Base-by-base conservation (phyloP, 1,284 basidiomycete species). In the Schizophyllum commune region DNA sequence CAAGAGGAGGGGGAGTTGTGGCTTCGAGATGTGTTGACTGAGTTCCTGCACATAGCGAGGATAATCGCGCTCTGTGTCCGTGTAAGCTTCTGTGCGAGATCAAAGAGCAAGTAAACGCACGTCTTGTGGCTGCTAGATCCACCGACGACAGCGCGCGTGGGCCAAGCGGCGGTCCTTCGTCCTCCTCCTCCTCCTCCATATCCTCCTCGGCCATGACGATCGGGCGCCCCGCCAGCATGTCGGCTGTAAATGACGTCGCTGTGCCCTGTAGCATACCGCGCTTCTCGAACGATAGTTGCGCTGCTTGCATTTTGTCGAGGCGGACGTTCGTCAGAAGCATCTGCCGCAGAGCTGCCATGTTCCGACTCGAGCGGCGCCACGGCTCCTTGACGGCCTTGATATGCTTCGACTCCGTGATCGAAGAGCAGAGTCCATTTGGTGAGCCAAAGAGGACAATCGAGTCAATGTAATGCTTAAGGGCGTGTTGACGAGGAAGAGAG, bases 401-500 rank as follows among this genome's bases (percentile, higher is more conserved):
- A 34, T 64, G 60, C 55, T 62, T 62, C 2, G 61, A 64, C 52
- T 64, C 61, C 7, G 63, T 62, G 56, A 64, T 64, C 2, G 61
- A 64, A 1, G 61, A 62, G 27, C 62, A 63, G 6, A 63, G 52
- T 1, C 63, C 65, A 55, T 66, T 69, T 9, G 60, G 64, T 7
- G 58, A 58, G 52, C 66, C 65, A 57, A 64, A 67, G 1, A 60
- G 34, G 21, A 58, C 55, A 34, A 71, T 65, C 11, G 21, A 21
- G 5, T 13, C n/a, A 0, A 6, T n/a, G 33, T 70, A 71, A 47
- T 69, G 66, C 0, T 58, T 33, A 0, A 74, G 63, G 9, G 68
- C 61, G 57, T 75, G 72, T 19, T 74, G 70, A 11, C 69, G 68
- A 0, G 59, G 62, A 21, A 62, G 62, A 1, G 56, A 60, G 17